Evolutionary conservation across 768 basidiomycete genomes (phyloP).

Genomic region (Amanita exitialis): DNA sequence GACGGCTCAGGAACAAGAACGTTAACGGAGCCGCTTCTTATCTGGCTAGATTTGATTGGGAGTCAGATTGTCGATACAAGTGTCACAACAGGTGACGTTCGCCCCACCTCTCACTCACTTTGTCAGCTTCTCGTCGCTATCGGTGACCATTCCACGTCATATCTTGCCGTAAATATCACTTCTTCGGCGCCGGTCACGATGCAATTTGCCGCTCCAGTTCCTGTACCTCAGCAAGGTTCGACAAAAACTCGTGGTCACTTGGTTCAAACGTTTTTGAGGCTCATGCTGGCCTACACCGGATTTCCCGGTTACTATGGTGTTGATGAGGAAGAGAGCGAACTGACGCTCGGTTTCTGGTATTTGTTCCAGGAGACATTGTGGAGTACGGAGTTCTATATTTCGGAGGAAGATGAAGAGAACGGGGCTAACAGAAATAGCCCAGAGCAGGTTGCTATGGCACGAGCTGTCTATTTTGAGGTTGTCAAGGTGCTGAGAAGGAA

Average conservation of each 20-base stretch:
- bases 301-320: slow-evolving; percentile 65
- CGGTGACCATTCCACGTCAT: slow-evolving; percentile 79
- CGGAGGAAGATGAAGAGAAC: slow-evolving; percentile 14
- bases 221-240: slow-evolving; percentile 5
- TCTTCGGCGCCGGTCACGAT: slow-evolving; percentile 28
- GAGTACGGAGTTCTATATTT: slow-evolving; percentile 46
- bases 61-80: slow-evolving; percentile 29
- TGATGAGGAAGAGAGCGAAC: slow-evolving; percentile 84
- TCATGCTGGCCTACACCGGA: slow-evolving; percentile 67
- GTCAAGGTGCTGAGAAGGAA: slow-evolving; percentile 65
- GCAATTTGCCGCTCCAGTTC: slow-evolving; percentile 13
- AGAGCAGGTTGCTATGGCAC: slow-evolving; percentile 46
- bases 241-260: slow-evolving; percentile 35
- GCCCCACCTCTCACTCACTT: slow-evolving; percentile 55
- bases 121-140: slow-evolving; percentile 76
- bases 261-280: slow-evolving; percentile 60
- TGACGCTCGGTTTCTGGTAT: slow-evolving; percentile 86
- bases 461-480: slow-evolving; percentile 71
- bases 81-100: slow-evolving; percentile 29
- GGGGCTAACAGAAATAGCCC: slow-evolving; percentile 14
- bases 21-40: slow-evolving; percentile 78
- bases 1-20: slow-evolving; percentile 60
- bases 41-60: slow-evolving; percentile 61
- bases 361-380: slow-evolving; percentile 83
- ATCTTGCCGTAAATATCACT: slow-evolving; percentile 62